Percentiles rank a stretch among this genome's conserved stretches.
phyloP scores from a whole-genome alignment of 2,329 filamentous ascomycete genomes.

The Monilinia fructicola region DNA sequence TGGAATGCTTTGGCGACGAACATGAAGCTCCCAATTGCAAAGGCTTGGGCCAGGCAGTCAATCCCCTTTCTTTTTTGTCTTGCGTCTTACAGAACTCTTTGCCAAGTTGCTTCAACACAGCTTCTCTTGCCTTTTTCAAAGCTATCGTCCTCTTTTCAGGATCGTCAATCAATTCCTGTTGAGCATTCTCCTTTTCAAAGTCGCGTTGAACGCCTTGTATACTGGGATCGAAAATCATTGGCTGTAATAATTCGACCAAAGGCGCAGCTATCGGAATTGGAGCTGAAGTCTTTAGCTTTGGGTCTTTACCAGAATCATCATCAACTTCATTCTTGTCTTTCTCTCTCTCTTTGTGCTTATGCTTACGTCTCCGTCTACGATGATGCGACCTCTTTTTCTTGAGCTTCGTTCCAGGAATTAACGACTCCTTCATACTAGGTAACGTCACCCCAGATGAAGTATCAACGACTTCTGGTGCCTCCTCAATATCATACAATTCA shows the following conservation, averaged over 20 bases:
- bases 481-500: slow-evolving; percentile 34
- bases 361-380: slow-evolving; percentile 39
- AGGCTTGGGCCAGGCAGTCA: slow-evolving; percentile 12
- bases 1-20: slow-evolving; percentile 31
- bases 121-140: slow-evolving; percentile 58
- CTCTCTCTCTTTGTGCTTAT: slow-evolving; percentile 39
- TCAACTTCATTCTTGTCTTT: slow-evolving; percentile 33
- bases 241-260: slow-evolving; percentile 48
- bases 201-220: slow-evolving; percentile 60
- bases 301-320: slow-evolving; percentile 11
- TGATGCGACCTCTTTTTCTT: slow-evolving; percentile 45
- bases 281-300: slow-evolving; percentile 28
- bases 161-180: slow-evolving; percentile 58
- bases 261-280: slow-evolving; percentile 35
- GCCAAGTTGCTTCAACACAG: slow-evolving; percentile 58
- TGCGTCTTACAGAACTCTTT: slow-evolving; percentile 48
- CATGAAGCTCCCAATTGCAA: slow-evolving; percentile 26
- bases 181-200: slow-evolving; percentile 55
- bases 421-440: slow-evolving; percentile 23
- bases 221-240: slow-evolving; percentile 53
- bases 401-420: slow-evolving; percentile 46
- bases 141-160: slow-evolving; percentile 54
- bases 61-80: slow-evolving; percentile 30
- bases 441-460: slow-evolving; percentile 26
- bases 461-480: slow-evolving; percentile 32